Evolutionary conservation across 441 rosid species (phyloP).

Genomic region (Adansonia rubrostipa): DNA sequence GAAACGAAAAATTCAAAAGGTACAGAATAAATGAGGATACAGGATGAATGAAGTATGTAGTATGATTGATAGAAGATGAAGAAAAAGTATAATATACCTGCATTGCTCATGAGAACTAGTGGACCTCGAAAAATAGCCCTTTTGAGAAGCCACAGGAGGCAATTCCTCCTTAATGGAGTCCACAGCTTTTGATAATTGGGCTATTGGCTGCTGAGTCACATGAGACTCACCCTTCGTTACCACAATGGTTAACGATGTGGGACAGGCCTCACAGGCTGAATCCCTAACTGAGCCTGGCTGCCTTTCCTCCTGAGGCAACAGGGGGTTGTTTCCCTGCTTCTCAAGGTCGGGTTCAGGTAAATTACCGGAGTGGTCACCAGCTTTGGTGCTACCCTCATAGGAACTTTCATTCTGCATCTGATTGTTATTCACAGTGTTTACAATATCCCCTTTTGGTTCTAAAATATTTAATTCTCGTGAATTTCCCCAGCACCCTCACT

Average conservation of each 20-base stretch:
- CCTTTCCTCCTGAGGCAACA: constrained; percentile 21
- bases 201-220: constrained; percentile 28
- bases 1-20: neutral
- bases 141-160: constrained; percentile 36
- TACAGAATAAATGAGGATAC: neutral
- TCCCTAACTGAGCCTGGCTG: constrained; percentile 27
- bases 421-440: constrained; percentile 10
- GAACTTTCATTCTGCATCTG: constrained; percentile 57
- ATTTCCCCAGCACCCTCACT: neutral
- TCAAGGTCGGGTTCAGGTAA: constrained; percentile 45
- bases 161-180: constrained; percentile 36
- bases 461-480: neutral
- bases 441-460: neutral
- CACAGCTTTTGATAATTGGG: constrained; percentile 30
- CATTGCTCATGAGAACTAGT: constrained; percentile 73
- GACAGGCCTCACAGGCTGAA: constrained; percentile 28
- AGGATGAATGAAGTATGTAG: neutral
- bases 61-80: neutral
- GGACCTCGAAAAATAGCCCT: constrained; percentile 55
- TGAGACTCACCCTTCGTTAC: constrained; percentile 52
- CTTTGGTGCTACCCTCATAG: constrained; percentile 30
- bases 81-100: constrained; percentile 43
- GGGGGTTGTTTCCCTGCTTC: constrained; percentile 45
- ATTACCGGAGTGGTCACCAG: constrained; percentile 20
- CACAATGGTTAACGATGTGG: constrained; percentile 44